Base-by-base conservation (phyloP, 805 yeast genomes). In the Komagataella kurtzmanii region DNA sequence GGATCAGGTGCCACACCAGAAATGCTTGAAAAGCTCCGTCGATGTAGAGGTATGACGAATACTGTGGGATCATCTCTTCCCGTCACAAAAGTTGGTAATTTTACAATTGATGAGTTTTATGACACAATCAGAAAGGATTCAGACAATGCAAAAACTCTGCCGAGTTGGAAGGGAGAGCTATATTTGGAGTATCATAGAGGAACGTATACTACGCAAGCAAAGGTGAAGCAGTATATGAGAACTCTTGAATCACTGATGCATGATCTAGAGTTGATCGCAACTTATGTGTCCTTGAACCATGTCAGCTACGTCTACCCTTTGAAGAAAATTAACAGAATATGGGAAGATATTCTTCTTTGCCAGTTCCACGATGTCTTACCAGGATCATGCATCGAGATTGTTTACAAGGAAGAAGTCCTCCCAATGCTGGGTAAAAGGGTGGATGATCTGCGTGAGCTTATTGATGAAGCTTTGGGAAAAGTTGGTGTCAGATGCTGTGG, bases 321-420 rank as follows among this genome's bases (percentile, higher is more conserved):
- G 36, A 68, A 75, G 44, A 77, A 81, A 54, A 74, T 91, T 47
- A 80, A 82, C 55, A 73, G 68, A 2, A 65, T 91, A 54, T 91
- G 99, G 99, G 91, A 88, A 64, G 81, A 87, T 65, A 80, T 91
- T 18, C 79, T 89, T 55, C 70, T 93, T 52, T 89, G 96, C 63
- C 98, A 91, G 64, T 91, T 91, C 71, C 99, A 91, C 65, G 99
- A 91, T 69, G 97, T 91, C n/a, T 73, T 93, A 50, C 99, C 99
- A 2, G 99, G 99, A 2, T 84, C 95, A 5, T 88, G 96, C 67
- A 91, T 91, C 60, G 96, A 88, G 55, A 80, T 88, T 81, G 97
- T 93, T 12, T 91, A 93, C 62, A 81, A 78, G 49, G 89, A 88
- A 59, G 93, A 85, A 59, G 97, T 91, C 7, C 78, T 81, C 61